phyloP scores from a whole-genome alignment of 257 asterid species.

The Mitragyna speciosa region DNA sequence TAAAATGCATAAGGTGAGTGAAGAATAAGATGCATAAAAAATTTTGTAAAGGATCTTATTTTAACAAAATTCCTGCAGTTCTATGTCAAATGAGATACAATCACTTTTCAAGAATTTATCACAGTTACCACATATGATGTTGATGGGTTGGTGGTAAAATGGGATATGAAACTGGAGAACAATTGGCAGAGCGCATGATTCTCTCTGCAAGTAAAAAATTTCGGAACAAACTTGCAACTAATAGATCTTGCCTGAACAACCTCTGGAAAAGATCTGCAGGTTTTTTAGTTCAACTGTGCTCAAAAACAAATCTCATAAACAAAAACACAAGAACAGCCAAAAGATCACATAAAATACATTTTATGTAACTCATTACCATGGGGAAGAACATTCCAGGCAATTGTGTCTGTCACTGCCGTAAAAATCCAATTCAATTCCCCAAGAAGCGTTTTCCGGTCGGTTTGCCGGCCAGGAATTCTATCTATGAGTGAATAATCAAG shows the following conservation, averaged over 20 bases:
- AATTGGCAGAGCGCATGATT: constrained; percentile 98
- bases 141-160: constrained; percentile 95
- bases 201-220: constrained; percentile 97
- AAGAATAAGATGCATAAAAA: neutral
- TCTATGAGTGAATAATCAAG: constrained; percentile 85
- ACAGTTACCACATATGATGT: constrained; percentile 95
- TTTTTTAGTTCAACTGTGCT: constrained; percentile 28
- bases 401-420: constrained; percentile 98
- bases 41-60: neutral
- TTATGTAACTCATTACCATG: constrained; percentile 69
- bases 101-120: neutral
- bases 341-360: neutral
- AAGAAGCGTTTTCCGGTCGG: constrained; percentile 96
- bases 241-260: constrained; percentile 95
- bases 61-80: neutral
- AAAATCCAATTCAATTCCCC: constrained; percentile 99
- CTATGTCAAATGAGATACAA: neutral
- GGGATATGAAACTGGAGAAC: constrained; percentile 94
- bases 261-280: constrained; percentile 87
- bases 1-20: constrained; percentile 30
- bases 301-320: constrained; percentile 14
- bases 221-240: constrained; percentile 96
- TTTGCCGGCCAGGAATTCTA: constrained; percentile 99
- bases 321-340: neutral
- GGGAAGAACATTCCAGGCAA: constrained; percentile 99